Percentiles rank a stretch among this genome's conserved stretches.
Conservation (phyloP, 1,139 yeast species). For the Candida freyschussii region DNA sequence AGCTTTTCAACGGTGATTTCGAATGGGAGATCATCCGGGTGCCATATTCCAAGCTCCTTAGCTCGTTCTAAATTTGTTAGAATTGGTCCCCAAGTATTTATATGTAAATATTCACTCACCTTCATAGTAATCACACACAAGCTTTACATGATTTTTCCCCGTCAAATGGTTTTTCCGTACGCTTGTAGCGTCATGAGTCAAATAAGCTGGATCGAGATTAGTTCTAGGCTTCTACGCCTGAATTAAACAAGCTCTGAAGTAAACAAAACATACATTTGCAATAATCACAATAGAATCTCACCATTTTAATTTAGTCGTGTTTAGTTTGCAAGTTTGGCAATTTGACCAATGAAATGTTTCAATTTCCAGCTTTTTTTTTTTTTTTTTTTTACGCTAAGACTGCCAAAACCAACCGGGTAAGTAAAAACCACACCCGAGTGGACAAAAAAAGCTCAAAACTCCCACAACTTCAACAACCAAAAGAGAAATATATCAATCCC, state of each 20-base stretch:
- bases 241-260: no score
- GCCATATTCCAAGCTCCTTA: slow-evolving; percentile 43
- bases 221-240: no score
- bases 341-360: no score
- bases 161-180: slow-evolving; percentile 78
- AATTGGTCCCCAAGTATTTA: no score
- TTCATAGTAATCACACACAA: slow-evolving; percentile 76
- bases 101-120: slow-evolving; percentile 8
- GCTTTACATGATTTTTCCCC: slow-evolving; percentile 74
- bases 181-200: slow-evolving; percentile 86
- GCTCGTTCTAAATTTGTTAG: slow-evolving; percentile 33
- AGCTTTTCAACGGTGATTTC: slow-evolving; percentile 38
- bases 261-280: slow-evolving; percentile 54
- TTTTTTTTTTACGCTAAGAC: no score
- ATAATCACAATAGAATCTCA: slow-evolving; percentile 73
- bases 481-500: no score
- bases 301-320: no score
- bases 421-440: slow-evolving; percentile 3
- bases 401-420: no score
- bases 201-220: slow-evolving; percentile 44
- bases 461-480: slow-evolving; percentile 1
- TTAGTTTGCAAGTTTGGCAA: not conserved
- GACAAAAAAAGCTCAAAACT: not conserved
- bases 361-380: no score
- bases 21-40: slow-evolving; percentile 36